Percentiles rank a stretch among this genome's conserved stretches.
Evolutionary conservation across 177 flowering plant genomes (phyloP).

Genomic region (Vitis hybrid): DNA sequence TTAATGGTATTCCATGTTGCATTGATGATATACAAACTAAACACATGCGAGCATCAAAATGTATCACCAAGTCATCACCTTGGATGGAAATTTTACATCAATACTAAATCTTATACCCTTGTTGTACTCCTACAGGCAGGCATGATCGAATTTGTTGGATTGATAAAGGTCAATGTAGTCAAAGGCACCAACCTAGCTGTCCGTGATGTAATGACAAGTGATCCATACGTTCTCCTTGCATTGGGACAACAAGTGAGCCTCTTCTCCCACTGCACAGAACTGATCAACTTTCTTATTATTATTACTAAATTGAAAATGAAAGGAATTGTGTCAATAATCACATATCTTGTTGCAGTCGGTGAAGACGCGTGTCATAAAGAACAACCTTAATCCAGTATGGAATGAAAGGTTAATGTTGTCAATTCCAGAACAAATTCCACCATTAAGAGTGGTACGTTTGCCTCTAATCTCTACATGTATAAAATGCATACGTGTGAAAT

Average conservation of each 20-base stretch:
- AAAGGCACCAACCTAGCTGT: slow-evolving; percentile 85
- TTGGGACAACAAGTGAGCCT: slow-evolving; percentile 78
- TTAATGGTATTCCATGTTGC: too few species aligned
- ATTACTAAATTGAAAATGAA: neutral
- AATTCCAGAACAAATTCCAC: slow-evolving; percentile 88
- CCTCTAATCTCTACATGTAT: neutral
- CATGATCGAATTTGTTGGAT: slow-evolving; percentile 92
- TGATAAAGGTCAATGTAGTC: slow-evolving; percentile 84
- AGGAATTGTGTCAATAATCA: neutral
- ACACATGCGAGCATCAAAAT: neutral
- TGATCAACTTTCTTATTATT: neutral
- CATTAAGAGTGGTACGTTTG: slow-evolving; percentile 76
- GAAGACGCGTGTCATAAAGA: slow-evolving; percentile 88
- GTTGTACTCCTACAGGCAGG: slow-evolving; percentile 57
- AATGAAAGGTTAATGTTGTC: slow-evolving; percentile 88
- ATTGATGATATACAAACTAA: too few species aligned
- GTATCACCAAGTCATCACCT: neutral
- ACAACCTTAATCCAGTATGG: slow-evolving; percentile 93
- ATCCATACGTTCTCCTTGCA: slow-evolving; percentile 90
- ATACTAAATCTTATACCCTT: slow-evolving; percentile 4
- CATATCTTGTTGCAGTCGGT: slow-evolving; percentile 57
- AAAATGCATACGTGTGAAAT: too few species aligned
- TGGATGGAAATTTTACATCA: neutral
- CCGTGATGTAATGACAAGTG: slow-evolving; percentile 85
- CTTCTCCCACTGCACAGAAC: slow-evolving; percentile 1